phyloP scores from a whole-genome alignment of 305 asterid species.

The Solanum hybrid region DNA sequence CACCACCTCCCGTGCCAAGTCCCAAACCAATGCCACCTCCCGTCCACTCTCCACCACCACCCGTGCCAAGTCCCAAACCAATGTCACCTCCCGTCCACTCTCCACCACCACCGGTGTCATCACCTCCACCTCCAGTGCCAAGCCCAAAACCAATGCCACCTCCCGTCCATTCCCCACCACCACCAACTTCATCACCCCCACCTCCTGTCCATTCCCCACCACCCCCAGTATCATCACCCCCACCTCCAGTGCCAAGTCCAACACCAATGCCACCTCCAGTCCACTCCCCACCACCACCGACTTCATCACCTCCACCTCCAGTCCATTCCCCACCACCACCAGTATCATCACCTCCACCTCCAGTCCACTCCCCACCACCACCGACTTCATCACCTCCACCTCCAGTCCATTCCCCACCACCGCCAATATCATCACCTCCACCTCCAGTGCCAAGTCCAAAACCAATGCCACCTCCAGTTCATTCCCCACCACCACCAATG shows the following conservation, averaged over 20 bases:
- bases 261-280: slow-evolving; percentile 3
- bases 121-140: slow-evolving; percentile 3
- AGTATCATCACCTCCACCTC: not conserved
- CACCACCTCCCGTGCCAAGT: not conserved
- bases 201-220: not conserved
- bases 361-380: too few relatives aligned
- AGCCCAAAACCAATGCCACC: not conserved
- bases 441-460: not conserved
- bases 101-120: slow-evolving; percentile 14
- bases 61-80: slow-evolving; percentile 4
- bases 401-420: too few relatives aligned
- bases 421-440: not conserved
- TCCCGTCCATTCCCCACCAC: not conserved
- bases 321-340: slow-evolving; percentile 4
- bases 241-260: slow-evolving; percentile 8
- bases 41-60: not conserved
- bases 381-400: too few relatives aligned
- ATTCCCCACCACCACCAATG: too few relatives aligned
- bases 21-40: not conserved
- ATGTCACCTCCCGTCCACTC: not conserved
- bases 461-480: too few relatives aligned
- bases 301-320: slow-evolving; percentile 1
- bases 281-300: not conserved
- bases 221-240: not conserved
- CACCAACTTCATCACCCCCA: not conserved